These are phyloP conservation scores for Russula vinacea DNA, from an alignment of 768 basidiomycete species.

Conservation along the genomic window DNA sequence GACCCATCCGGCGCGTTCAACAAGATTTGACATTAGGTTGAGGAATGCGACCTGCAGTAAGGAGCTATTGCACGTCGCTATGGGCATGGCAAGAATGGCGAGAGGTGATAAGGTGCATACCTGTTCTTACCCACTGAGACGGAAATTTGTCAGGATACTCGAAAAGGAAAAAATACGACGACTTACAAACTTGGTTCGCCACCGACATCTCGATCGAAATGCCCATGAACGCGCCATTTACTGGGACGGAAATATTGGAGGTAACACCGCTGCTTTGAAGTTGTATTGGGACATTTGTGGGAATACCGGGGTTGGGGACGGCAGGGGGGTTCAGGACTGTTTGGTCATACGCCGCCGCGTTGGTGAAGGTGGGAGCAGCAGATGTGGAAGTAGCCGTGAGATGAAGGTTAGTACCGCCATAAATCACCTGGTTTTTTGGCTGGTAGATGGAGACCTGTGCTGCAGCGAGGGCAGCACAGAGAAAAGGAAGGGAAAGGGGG, in stretches of 20 bases:
- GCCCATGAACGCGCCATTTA: constrained; percentile 59
- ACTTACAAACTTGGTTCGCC: constrained; percentile 61
- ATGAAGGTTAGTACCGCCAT: constrained; percentile 18
- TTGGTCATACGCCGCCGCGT: constrained; percentile 51
- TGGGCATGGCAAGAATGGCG: neutral
- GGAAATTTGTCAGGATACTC: constrained; percentile 6
- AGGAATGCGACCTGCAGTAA: constrained; percentile 61
- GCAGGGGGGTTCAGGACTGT: constrained; percentile 51
- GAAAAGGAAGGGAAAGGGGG: neutral
- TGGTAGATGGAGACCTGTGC: constrained; percentile 22
- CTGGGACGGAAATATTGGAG: constrained; percentile 41
- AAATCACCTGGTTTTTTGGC: constrained; percentile 29
- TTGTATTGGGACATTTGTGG: constrained; percentile 45
- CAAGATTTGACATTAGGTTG: constrained; percentile 71
- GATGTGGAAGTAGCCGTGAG: constrained; percentile 32
- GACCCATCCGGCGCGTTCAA: constrained; percentile 58
- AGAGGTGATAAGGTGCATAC: neutral
- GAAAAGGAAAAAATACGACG: neutral
- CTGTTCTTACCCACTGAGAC: constrained; percentile 49
- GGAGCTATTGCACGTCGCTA: constrained; percentile 38
- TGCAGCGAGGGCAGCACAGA: neutral
- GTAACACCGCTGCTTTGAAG: constrained; percentile 35
- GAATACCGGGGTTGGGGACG: constrained; percentile 45
- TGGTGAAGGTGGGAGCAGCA: constrained; percentile 44
- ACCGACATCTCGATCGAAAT: constrained; percentile 80